A percentile compares a stretch with the other conserved stretches of the same genome.
Evolutionary conservation across 495 filamentous ascomycete species (phyloP).

Genomic region (Podospora comata): DNA sequence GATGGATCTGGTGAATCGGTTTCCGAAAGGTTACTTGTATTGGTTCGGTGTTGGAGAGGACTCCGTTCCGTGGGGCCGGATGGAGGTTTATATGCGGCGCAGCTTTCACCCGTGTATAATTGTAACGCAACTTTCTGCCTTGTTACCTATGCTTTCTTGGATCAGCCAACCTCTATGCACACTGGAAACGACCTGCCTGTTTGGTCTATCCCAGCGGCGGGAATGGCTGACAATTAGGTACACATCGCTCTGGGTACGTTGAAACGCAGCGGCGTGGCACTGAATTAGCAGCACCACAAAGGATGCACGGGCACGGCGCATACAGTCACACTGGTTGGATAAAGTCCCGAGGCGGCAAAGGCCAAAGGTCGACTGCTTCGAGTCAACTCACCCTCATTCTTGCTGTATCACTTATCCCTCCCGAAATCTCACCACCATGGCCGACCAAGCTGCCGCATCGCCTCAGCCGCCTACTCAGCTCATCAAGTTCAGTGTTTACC

Average conservation of each 20-base stretch:
- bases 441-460: background rate
- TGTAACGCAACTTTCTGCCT: background rate
- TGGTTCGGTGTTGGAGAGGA: background rate
- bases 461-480: background rate
- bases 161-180: background rate
- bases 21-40: background rate
- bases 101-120: background rate
- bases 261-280: background rate
- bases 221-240: background rate
- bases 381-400: background rate
- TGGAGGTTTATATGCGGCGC: background rate
- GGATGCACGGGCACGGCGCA: background rate
- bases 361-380: background rate
- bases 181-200: background rate
- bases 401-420: background rate
- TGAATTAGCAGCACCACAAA: background rate
- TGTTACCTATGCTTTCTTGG: background rate
- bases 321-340: background rate
- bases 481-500: constrained; percentile 12
- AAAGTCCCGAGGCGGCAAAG: background rate
- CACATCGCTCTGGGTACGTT: background rate
- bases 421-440: background rate
- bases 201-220: background rate
- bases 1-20: background rate
- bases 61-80: background rate